A percentile compares a stretch with the other conserved stretches of the same genome.
These are phyloP conservation scores for Fomitopsis pinicola DNA, from an alignment of 1,284 basidiomycete genomes.

Conservation along the genomic window DNA sequence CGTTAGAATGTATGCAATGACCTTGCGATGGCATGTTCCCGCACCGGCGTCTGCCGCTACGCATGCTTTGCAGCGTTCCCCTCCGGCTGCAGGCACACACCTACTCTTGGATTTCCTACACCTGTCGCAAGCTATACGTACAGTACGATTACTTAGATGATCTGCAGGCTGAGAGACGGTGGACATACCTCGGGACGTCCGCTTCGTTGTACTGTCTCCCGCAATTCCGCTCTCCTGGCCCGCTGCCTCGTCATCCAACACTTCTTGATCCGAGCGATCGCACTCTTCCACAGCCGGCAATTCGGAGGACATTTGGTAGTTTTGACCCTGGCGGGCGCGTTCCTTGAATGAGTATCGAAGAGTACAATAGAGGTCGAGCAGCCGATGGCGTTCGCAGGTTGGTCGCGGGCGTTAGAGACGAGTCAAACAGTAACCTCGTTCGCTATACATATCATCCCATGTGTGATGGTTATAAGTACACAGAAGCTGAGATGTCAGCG, in stretches of 20 bases:
- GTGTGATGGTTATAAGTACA: too few species aligned
- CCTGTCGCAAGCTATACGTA: conserved; percentile 66
- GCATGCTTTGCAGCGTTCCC: conserved; percentile 64
- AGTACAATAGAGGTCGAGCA: too few species aligned
- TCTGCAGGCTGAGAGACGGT: neutral
- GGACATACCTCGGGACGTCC: neutral
- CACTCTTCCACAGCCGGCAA: neutral
- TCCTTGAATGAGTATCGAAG: too few species aligned
- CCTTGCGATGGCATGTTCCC: neutral
- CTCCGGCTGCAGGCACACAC: conserved; percentile 61
- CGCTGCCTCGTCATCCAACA: neutral
- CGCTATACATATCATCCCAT: too few species aligned
- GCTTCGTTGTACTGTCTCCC: neutral
- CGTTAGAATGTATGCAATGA: too few species aligned
- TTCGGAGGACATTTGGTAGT: too few species aligned
- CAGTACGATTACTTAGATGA: neutral
- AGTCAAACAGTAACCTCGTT: too few species aligned
- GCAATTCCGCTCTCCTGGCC: neutral
- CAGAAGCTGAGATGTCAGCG: too few species aligned
- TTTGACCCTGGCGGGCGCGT: too few species aligned
- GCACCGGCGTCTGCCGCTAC: conserved; percentile 54
- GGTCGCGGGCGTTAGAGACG: too few species aligned
- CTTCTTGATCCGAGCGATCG: neutral
- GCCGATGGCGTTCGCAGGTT: too few species aligned
- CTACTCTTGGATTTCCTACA: conserved; percentile 85